phyloP scores from a whole-genome alignment of 768 basidiomycete genomes.

The Mycena albidolilacea region DNA sequence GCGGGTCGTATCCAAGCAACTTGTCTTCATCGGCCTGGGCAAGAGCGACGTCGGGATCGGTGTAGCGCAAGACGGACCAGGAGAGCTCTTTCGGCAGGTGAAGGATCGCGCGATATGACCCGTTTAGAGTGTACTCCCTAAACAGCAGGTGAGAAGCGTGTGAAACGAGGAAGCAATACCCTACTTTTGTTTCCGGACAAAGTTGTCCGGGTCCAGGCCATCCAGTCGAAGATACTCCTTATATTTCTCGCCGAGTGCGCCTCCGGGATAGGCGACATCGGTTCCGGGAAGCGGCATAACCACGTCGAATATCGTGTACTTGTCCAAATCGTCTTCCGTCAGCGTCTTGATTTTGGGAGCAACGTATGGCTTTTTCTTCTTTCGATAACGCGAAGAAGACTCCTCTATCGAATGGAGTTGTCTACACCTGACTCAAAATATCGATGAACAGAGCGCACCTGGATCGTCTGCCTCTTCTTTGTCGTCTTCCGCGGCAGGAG shows the following conservation, averaged over 20 bases:
- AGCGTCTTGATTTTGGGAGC: conserved; percentile 83
- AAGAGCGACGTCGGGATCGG: conserved; percentile 92
- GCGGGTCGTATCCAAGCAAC: conserved; percentile 85
- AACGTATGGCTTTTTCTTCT: conserved; percentile 69
- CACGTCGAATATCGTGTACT: conserved; percentile 93
- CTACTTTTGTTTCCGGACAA: conserved; percentile 91
- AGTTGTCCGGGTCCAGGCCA: conserved; percentile 92
- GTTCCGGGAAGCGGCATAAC: conserved; percentile 98
- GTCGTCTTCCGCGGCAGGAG: conserved; percentile 51
- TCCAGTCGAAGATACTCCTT: conserved; percentile 85
- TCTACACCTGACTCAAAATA: conserved; percentile 5
- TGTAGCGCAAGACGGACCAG: conserved; percentile 90
- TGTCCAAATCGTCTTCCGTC: conserved; percentile 81
- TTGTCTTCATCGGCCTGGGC: conserved; percentile 97
- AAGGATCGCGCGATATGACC: conserved; percentile 94
- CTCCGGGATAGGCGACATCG: conserved; percentile 94
- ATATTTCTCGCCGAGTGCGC: conserved; percentile 89
- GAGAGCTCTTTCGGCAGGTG: conserved; percentile 87
- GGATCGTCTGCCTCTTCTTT: conserved; percentile 50
- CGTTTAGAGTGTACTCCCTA: conserved; percentile 93
- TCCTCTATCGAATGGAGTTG: conserved; percentile 40
- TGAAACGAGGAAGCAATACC: conserved; percentile 40
- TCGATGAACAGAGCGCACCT: conserved; percentile 21
- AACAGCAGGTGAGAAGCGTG: conserved; percentile 21
- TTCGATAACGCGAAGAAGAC: conserved; percentile 46